Conservation (phyloP, 805 yeast genomes). For the Kregervanrija delftensis region DNA sequence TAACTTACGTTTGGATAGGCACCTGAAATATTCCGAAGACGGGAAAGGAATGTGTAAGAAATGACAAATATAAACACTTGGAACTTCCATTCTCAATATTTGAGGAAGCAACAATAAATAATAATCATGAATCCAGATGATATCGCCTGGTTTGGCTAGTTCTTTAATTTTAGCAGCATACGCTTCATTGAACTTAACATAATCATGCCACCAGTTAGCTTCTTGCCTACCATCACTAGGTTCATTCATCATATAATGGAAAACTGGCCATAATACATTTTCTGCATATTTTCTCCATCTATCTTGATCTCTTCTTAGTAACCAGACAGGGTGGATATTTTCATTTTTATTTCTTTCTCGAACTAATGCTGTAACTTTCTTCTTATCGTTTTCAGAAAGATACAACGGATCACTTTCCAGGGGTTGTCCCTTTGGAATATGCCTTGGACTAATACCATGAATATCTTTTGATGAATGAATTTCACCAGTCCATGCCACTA, state of each 20-base stretch:
- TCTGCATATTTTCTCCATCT: constrained; percentile 91
- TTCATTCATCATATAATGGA: constrained; percentile 84
- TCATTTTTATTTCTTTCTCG: constrained; percentile 39
- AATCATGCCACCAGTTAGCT: constrained; percentile 74
- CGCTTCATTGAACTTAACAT: constrained; percentile 84
- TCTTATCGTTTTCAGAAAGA: constrained; percentile 49
- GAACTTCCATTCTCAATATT: constrained; percentile 68
- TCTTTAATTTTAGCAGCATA: constrained; percentile 72
- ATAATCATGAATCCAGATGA: constrained; percentile 91
- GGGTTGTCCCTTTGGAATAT: constrained; percentile 18
- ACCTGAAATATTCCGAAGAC: constrained; percentile 86
- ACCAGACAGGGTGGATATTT: constrained; percentile 81
- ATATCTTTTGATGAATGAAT: constrained; percentile 31
- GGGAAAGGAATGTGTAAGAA: constrained; percentile 93
- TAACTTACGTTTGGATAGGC: constrained; percentile 75
- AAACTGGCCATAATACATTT: constrained; percentile 85
- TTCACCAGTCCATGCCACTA: constrained; percentile 96
- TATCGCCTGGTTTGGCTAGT: constrained; percentile 80
- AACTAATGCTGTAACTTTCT: constrained; percentile 40
- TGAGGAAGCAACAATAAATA: constrained; percentile 78
- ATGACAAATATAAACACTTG: constrained; percentile 68
- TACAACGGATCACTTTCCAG: constrained; percentile 56
- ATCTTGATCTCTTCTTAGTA: constrained; percentile 67
- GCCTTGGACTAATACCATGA: constrained; percentile 10
- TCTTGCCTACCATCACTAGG: constrained; percentile 65